phyloP scores from a whole-genome alignment of 495 filamentous ascomycete genomes.

The Xylaria acuta region DNA sequence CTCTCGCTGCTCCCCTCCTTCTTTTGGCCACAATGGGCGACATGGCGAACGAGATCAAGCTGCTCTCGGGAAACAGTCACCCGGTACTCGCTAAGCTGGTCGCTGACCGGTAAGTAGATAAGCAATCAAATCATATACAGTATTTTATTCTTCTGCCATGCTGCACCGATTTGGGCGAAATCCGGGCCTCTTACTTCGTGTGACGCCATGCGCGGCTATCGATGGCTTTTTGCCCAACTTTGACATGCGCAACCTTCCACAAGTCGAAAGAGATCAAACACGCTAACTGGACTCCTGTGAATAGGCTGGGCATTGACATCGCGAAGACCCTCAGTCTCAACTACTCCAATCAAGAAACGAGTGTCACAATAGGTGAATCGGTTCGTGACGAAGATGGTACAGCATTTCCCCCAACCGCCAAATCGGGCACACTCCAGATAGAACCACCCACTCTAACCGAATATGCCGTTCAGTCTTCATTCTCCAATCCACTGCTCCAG shows the following conservation, averaged over 20 bases:
- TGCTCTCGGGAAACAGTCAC: conserved; percentile 95
- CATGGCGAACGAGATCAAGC: conserved; percentile 88
- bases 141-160: background rate
- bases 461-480: conserved; percentile 72
- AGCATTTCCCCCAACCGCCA: conserved; percentile 26
- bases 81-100: conserved; percentile 87
- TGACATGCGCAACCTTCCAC: conserved; percentile 7
- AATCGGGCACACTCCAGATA: background rate
- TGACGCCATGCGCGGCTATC: conserved; percentile 10
- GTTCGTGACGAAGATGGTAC: conserved; percentile 95
- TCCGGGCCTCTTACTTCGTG: background rate
- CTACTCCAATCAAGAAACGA: conserved; percentile 98
- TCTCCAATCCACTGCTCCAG: conserved; percentile 91
- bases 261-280: conserved; percentile 7
- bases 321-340: conserved; percentile 93
- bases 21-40: conserved; percentile 45
- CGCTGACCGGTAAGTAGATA: conserved; percentile 76
- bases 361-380: conserved; percentile 94
- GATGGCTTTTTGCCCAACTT: background rate
- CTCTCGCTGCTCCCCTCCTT: conserved; percentile 15
- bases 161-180: background rate
- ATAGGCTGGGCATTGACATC: conserved; percentile 88
- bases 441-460: conserved; percentile 25
- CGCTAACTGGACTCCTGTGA: conserved; percentile 33
- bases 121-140: background rate